Evolutionary conservation across 169 alveolate genomes (phyloP).

Genomic region (Haemoproteus tartakovskyi): DNA sequence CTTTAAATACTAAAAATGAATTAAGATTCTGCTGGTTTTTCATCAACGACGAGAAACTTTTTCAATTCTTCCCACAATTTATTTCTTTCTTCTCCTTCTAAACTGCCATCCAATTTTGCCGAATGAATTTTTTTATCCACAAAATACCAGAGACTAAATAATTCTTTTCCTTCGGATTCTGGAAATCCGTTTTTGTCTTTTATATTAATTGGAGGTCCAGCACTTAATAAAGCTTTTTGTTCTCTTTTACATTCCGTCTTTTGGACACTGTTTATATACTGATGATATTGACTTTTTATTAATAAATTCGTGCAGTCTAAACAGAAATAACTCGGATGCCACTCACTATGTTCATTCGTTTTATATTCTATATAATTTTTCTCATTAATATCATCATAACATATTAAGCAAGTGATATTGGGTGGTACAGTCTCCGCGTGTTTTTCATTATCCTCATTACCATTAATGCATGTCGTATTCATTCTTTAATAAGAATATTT

Average conservation of each 20-base stretch:
- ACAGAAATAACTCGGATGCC: slow-evolving; percentile 71
- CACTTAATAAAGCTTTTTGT: slow-evolving; percentile 68
- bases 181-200: slow-evolving; percentile 80
- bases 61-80: slow-evolving; percentile 70
- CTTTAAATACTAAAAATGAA: too few relatives aligned
- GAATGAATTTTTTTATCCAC: slow-evolving; percentile 38
- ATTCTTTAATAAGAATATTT: too few relatives aligned
- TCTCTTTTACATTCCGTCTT: slow-evolving; percentile 76
- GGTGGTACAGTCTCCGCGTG: slow-evolving; percentile 43
- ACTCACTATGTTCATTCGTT: slow-evolving; percentile 48
- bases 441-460: too few relatives aligned
- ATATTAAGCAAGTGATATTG: slow-evolving; percentile 65
- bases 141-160: slow-evolving; percentile 72
- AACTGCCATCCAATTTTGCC: slow-evolving; percentile 80
- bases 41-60: slow-evolving; percentile 67
- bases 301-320: slow-evolving; percentile 65
- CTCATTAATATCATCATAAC: slow-evolving; percentile 71
- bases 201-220: slow-evolving; percentile 82
- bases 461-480: too few relatives aligned
- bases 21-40: not conserved
- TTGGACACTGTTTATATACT: slow-evolving; percentile 73
- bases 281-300: slow-evolving; percentile 73
- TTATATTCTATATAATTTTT: slow-evolving; percentile 68
- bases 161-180: slow-evolving; percentile 72
- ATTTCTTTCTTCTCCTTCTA: slow-evolving; percentile 73